Conservation (phyloP, 2,329 filamentous ascomycete species). For the Alternaria atra region DNA sequence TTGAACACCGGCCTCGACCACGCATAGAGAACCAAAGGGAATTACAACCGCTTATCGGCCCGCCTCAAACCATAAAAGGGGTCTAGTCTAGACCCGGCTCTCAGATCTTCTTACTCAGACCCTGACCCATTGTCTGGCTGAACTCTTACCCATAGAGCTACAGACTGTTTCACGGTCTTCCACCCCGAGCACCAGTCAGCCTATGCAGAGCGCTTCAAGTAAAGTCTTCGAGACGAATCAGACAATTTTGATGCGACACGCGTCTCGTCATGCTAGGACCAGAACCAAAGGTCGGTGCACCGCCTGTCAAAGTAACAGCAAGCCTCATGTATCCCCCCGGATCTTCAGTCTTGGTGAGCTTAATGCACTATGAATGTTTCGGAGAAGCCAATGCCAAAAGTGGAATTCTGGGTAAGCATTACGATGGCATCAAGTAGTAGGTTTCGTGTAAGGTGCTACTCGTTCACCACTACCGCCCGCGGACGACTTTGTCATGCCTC, state of each 20-base stretch:
- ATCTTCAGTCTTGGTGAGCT: conserved; percentile 2
- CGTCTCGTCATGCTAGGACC: conserved; percentile 5
- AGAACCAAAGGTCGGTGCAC: neutral
- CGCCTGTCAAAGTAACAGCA: neutral
- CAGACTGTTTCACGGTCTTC: conserved; percentile 8
- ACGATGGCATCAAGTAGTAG: neutral
- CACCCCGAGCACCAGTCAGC: conserved; percentile 1
- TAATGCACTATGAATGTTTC: neutral
- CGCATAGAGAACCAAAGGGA: neutral
- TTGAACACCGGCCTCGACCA: neutral
- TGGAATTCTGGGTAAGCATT: neutral
- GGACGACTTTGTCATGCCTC: neutral
- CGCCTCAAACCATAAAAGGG: conserved; percentile 7
- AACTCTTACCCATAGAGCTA: conserved; percentile 7
- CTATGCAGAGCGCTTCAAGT: neutral
- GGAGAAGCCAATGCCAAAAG: neutral
- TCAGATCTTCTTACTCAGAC: neutral
- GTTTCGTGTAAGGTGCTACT: neutral
- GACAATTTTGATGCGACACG: conserved; percentile 5
- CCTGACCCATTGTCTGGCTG: neutral
- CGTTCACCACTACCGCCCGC: neutral
- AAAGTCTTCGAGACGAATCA: conserved; percentile 1
- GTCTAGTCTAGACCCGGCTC: conserved; percentile 1
- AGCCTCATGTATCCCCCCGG: neutral
- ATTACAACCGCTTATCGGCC: conserved; percentile 6